Percentiles rank a stretch among this genome's conserved stretches.
Evolutionary conservation across 176 grass and related monocot species (phyloP).

Genomic region (Pontederia crassipes): DNA sequence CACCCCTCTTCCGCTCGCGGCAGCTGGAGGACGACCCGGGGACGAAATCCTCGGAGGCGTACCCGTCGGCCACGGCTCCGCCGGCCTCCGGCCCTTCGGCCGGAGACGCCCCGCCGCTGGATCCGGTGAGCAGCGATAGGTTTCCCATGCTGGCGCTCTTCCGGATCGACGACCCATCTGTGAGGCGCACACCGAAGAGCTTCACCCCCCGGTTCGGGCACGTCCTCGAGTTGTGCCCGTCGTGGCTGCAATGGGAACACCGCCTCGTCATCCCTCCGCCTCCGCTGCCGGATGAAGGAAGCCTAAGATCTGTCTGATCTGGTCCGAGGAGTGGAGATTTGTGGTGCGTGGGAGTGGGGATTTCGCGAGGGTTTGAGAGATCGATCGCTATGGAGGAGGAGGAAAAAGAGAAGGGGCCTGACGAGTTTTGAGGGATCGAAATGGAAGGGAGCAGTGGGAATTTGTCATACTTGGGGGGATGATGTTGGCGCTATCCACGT

Average conservation of each 20-base stretch:
- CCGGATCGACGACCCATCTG: conserved; percentile 82
- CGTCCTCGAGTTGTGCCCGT: conserved; percentile 97
- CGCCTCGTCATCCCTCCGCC: conserved; percentile 66
- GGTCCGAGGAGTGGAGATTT: no score
- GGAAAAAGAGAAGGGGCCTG: no score
- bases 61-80: conserved; percentile 34
- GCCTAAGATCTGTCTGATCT: no score
- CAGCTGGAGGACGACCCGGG: conserved; percentile 84
- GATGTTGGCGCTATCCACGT: no score
- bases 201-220: conserved; percentile 98
- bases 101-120: conserved; percentile 67
- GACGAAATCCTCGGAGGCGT: conserved; percentile 93
- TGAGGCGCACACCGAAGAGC: conserved; percentile 92
- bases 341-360: no score
- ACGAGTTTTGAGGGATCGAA: no score
- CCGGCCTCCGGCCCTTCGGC: conserved; percentile 51
- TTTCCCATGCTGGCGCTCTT: conserved; percentile 99
- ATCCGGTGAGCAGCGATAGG: conserved; percentile 81
- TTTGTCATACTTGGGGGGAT: no score
- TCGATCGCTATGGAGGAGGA: no score
- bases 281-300: neutral
- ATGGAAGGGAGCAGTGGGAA: no score
- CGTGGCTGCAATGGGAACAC: conserved; percentile 98
- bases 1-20: conserved; percentile 92
- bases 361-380: no score